Conservation (phyloP, 306 rosid genomes). For the Rosa chinensis region DNA sequence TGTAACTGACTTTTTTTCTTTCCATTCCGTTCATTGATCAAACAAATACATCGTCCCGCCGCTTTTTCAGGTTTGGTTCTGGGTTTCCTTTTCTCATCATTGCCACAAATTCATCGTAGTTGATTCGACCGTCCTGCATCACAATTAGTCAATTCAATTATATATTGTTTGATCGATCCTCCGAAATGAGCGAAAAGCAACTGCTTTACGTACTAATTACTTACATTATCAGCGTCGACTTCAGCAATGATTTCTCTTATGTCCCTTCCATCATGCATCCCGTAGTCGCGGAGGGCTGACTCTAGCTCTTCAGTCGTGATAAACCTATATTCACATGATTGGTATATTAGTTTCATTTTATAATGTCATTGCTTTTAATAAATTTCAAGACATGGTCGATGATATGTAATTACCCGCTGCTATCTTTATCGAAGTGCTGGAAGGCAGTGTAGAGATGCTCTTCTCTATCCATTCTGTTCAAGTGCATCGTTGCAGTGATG, state of each 20-base stretch:
- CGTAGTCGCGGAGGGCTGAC: conserved; percentile 79
- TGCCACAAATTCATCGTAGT: conserved; percentile 91
- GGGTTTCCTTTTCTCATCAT: conserved; percentile 94
- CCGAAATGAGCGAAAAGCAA: background rate
- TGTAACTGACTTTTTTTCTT: background rate
- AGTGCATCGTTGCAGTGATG: conserved; percentile 95
- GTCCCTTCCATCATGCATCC: conserved; percentile 91
- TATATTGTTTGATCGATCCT: background rate
- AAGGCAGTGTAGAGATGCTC: conserved; percentile 97
- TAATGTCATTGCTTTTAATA: background rate
- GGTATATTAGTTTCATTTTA: background rate
- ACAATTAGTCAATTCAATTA: background rate
- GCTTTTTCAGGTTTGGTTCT: conserved; percentile 65
- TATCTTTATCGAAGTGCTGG: conserved; percentile 90
- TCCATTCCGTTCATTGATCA: conserved; percentile 16
- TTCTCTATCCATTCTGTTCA: conserved; percentile 92
- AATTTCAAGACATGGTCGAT: background rate
- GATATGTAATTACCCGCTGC: conserved; percentile 68
- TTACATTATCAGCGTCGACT: conserved; percentile 83
- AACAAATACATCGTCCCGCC: conserved; percentile 54
- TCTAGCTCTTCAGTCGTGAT: conserved; percentile 89
- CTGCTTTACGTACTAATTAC: conserved; percentile 14
- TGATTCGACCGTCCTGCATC: conserved; percentile 84
- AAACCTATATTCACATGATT: conserved; percentile 32
- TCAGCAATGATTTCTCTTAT: conserved; percentile 76